These are phyloP conservation scores for Pseudocercospora musae DNA, from an alignment of 2,329 filamentous ascomycete genomes.

Conservation along the genomic window DNA sequence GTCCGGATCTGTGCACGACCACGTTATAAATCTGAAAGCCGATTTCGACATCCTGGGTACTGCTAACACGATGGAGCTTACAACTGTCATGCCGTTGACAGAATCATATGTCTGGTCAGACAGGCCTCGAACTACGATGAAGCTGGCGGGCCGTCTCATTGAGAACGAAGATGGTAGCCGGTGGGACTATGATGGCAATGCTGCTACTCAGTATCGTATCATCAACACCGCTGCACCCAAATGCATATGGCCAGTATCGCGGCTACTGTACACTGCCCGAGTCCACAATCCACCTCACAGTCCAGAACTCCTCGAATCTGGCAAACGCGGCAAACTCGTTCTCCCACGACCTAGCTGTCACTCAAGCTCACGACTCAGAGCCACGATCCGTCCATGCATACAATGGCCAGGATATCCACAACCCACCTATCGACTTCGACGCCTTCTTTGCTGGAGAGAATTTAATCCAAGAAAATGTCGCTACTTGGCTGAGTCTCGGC, in stretches of 20 bases:
- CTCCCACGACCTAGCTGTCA: slow-evolving; percentile 41
- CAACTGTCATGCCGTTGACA: slow-evolving; percentile 31
- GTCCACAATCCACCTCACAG: slow-evolving; percentile 28
- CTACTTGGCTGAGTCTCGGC: slow-evolving; percentile 55
- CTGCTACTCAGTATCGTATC: slow-evolving; percentile 48
- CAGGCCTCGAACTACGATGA: slow-evolving; percentile 51
- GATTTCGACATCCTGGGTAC: slow-evolving; percentile 53
- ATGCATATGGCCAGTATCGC: slow-evolving; percentile 51
- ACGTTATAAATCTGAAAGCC: slow-evolving; percentile 55
- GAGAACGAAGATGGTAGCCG: slow-evolving; percentile 36
- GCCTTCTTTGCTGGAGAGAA: slow-evolving; percentile 45
- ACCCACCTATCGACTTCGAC: slow-evolving; percentile 45
- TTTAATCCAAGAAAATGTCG: slow-evolving; percentile 46
- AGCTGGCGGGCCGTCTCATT: slow-evolving; percentile 44
- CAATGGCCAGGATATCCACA: slow-evolving; percentile 38
- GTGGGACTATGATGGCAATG: slow-evolving; percentile 49
- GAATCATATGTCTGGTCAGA: slow-evolving; percentile 51
- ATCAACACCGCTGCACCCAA: slow-evolving; percentile 50
- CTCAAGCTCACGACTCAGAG: slow-evolving; percentile 48
- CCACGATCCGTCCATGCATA: slow-evolving; percentile 37
- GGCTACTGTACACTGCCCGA: slow-evolving; percentile 51
- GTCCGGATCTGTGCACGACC: slow-evolving; percentile 54
- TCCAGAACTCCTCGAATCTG: slow-evolving; percentile 27
- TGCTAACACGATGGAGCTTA: slow-evolving; percentile 43
- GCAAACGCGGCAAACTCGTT: slow-evolving; percentile 36